Evolutionary conservation across 139 green algal species (phyloP).

Genomic region (Tetraselmis striata): DNA sequence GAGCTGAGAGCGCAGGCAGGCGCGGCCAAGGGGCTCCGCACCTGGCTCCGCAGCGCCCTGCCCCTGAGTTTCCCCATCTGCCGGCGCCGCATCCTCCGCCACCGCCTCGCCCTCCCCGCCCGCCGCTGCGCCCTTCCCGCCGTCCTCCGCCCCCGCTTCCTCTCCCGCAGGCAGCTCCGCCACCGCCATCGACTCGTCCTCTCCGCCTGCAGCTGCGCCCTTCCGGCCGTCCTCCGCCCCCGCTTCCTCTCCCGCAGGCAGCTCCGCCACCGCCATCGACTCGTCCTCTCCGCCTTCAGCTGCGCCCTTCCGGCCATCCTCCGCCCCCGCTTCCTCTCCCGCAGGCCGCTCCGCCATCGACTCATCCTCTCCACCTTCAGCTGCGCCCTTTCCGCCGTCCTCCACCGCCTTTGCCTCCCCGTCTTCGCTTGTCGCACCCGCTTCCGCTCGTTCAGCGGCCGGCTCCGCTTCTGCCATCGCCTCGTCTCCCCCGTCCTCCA

Average conservation of each 20-base stretch:
- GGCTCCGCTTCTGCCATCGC: conserved; percentile 1
- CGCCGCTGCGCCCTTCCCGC: not conserved
- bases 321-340: not conserved
- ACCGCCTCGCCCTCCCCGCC: not conserved
- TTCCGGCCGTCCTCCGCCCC: not conserved
- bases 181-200: not conserved
- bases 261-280: not conserved
- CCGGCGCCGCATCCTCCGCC: not conserved
- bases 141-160: not conserved
- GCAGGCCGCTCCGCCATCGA: not conserved
- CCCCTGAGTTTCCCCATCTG: not conserved
- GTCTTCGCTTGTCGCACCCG: too few species aligned
- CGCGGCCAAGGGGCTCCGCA: too few species aligned
- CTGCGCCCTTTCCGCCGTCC: not conserved
- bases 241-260: not conserved
- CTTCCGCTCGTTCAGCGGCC: too few species aligned
- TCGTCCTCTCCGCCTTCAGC: not conserved
- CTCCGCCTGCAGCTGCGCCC: not conserved
- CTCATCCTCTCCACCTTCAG: not conserved
- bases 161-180: not conserved
- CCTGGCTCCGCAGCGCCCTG: not conserved
- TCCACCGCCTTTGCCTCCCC: not conserved
- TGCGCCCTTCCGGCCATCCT: not conserved
- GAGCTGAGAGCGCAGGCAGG: too few species aligned
- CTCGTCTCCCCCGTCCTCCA: not conserved